These are phyloP conservation scores for Drechslerella stenobrocha DNA, from an alignment of 2,329 filamentous ascomycete species.

Conservation along the genomic window DNA sequence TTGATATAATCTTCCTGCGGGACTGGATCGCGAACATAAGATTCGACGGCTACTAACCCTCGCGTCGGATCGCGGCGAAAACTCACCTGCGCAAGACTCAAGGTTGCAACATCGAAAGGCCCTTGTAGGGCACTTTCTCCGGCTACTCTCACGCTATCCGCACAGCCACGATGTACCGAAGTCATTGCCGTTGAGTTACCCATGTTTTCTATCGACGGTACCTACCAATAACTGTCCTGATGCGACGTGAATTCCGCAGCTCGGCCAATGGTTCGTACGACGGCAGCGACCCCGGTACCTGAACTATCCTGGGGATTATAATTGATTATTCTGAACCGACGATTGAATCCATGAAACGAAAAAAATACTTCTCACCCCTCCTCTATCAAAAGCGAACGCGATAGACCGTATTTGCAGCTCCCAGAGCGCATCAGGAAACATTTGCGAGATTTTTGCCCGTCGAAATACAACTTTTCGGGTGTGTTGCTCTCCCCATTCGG, in stretches of 20 bases:
- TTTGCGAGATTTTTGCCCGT: constrained; percentile 22
- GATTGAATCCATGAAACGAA: neutral
- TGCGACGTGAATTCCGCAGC: constrained; percentile 6
- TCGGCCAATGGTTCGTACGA: constrained; percentile 32
- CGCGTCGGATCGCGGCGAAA: neutral
- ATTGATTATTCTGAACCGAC: constrained; percentile 11
- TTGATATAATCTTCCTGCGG: neutral
- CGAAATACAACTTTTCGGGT: constrained; percentile 37
- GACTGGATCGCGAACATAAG: constrained; percentile 1
- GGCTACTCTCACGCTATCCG: constrained; percentile 1
- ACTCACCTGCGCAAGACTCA: too few relatives aligned
- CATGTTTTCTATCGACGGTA: constrained; percentile 17
- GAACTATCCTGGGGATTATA: constrained; percentile 16
- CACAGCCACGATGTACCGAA: constrained; percentile 29
- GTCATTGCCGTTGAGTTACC: neutral
- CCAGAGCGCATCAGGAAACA: constrained; percentile 29
- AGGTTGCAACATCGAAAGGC: constrained; percentile 18
- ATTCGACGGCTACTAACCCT: constrained; percentile 13
- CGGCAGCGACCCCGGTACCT: neutral
- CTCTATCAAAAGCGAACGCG: neutral
- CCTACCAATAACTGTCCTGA: constrained; percentile 19
- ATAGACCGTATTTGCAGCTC: constrained; percentile 5
- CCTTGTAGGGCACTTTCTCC: constrained; percentile 40
- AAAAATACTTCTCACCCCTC: neutral
- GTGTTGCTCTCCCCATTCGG: constrained; percentile 45